Evolutionary conservation across 73 alveolate species (phyloP), one percentile per base, ranked within the genome.

Genomic region (Tetrahymena borealis): DNA sequence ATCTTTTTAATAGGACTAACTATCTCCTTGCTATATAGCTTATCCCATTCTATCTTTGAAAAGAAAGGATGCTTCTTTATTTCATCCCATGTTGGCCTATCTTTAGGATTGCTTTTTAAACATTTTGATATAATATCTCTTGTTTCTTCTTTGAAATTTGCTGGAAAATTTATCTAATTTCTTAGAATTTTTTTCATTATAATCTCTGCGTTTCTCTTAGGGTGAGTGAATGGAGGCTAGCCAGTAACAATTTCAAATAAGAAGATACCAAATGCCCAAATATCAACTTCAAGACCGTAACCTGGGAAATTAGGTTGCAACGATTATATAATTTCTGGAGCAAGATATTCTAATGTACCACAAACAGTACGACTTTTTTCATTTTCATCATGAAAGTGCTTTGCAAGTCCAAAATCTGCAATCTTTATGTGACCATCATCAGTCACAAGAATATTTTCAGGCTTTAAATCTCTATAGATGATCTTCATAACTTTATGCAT

Each of bases 351-450:
- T 32, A 92, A 92, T 7, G 95, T 93, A 28, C 95, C 95, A 33
- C 90, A 91, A 0, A 93, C 40, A 0, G 95, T 79, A 32, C 6
- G 40, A 7, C 93, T 24, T 32, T 39, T 85, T 85, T 39, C 35
- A 39, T 93, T 90, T 85, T 60, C 85, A 60, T 35, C 28, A 5
- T 18, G 28, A n/a, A 60, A 93, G 24, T 94, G 92, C 90, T 96
- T 95, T 43, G 97, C 93, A 39, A 95, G 93, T 33, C 98, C 98
- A 94, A 95, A 95, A 96, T 96, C 97, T 11, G 97, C 94, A 90
- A 96, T 93, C 93, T 94, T 95, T 38, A 96, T 91, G 79, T 96
- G 97, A 1, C 97, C 97, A 79, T 96, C 91, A 90, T 96, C 96
- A 41, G 97, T 33, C 10, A 96, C 96, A 91, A 96, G 91, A 42